Evolutionary conservation across 2,329 filamentous ascomycete species (phyloP), one percentile per base, ranked within the genome.

Genomic region (Ophiostoma triangulosporum): DNA sequence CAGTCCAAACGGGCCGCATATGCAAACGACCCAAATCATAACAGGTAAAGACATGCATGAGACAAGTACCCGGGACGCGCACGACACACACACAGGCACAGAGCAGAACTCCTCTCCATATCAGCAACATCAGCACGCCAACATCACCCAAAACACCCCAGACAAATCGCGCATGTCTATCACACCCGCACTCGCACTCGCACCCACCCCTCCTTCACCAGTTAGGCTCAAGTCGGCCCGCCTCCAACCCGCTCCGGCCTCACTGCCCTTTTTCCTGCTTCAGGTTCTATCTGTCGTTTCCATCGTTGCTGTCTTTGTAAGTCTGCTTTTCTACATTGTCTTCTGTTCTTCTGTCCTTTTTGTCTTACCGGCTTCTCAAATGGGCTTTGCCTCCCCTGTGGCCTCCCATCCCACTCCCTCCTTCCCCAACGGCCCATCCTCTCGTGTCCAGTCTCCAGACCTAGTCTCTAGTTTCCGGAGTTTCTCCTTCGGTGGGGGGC

Each of bases 201-300:
- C n/a, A 48, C 29, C 29, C 46, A 48, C 46, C 20, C 26, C 29
- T 33, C 46, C 46, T 33, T 31, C 29, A 46, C 43, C 43, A 33
- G 12, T 36, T 29, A 52, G 58, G 52, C 35, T 56, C 53, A 53
- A 57, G 36, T 57, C 60, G 55, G 57, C 55, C 58, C 57, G 54
- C 56, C 57, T 57, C 50, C 36, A 56, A 51, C 50, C 55, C 43
- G 52, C 35, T 32, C 50, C 56, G 43, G 46, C 52, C 31, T 53
- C 49, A 31, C 49, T 48, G 35, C 51, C 57, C 17, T 52, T 61
- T 48, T 61, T 61, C 35, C 51, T 65, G 33, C 53, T 66, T 36
- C 63, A 62, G 54, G 54, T 65, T 38, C 60, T 63, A 51, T 66
- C 64, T 22, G 56, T 63, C 54, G 60, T 60, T 64, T 51, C 38